A percentile compares a stretch with the other conserved stretches of the same genome.
These are phyloP conservation scores for Protomyces pachydermus DNA, from an alignment of 1,139 yeast species.

Conservation along the genomic window DNA sequence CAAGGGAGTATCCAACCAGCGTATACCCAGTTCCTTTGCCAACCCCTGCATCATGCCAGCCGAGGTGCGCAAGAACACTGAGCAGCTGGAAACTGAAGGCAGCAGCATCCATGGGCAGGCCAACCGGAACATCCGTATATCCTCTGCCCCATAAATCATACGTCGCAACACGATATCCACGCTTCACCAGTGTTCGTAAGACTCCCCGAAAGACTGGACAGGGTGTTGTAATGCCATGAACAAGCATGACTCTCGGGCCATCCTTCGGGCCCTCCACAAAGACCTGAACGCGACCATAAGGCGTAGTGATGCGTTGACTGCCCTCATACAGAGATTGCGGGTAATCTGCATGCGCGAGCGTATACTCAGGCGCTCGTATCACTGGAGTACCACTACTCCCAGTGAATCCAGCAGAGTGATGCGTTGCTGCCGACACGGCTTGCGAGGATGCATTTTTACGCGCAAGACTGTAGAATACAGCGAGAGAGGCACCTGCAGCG, in stretches of 20 bases:
- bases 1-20: conserved; percentile 20
- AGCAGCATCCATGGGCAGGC: conserved; percentile 13
- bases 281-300: conserved; percentile 13
- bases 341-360: not conserved
- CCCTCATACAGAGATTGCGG: conserved; percentile 7
- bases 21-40: not conserved
- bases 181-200: conserved; percentile 2
- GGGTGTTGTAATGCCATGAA: conserved; percentile 27
- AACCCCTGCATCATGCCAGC: conserved; percentile 4
- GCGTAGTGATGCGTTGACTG: conserved; percentile 7
- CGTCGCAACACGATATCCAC: conserved; percentile 18
- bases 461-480: not conserved
- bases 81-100: conserved; percentile 6
- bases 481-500: not conserved
- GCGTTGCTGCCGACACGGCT: not conserved
- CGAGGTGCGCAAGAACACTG: conserved; percentile 11
- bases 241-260: conserved; percentile 16
- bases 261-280: conserved; percentile 17
- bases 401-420: not conserved
- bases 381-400: not conserved
- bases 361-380: not conserved
- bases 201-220: conserved; percentile 12
- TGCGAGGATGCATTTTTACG: not conserved
- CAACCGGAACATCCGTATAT: conserved; percentile 17
- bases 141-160: conserved; percentile 25